Percentiles rank a stretch among this genome's conserved stretches.
Conservation (phyloP, 2,329 filamentous ascomycete species). For the Fusarium cyanostomum region DNA sequence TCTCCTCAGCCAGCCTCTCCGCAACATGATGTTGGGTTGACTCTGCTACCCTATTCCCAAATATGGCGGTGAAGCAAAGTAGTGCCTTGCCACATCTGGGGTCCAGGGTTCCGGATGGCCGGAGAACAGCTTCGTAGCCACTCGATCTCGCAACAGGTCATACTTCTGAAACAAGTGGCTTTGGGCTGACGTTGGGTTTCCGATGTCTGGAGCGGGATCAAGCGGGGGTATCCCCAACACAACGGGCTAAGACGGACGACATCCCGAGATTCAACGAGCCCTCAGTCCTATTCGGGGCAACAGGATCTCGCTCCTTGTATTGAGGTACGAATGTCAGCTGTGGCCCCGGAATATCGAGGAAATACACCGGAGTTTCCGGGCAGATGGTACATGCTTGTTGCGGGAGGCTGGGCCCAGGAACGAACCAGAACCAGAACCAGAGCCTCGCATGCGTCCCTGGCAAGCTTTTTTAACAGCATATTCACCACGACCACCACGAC, state of each 20-base stretch:
- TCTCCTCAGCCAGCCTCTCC: not conserved
- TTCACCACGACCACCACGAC: conserved; percentile 19
- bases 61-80: conserved; percentile 34
- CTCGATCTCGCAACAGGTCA: conserved; percentile 23
- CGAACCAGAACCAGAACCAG: too few relatives aligned
- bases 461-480: conserved; percentile 14
- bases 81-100: conserved; percentile 31
- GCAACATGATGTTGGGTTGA: conserved; percentile 7
- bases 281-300: conserved; percentile 21
- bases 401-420: conserved; percentile 2
- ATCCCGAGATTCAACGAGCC: conserved; percentile 16
- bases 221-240: conserved; percentile 25
- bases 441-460: conserved; percentile 9
- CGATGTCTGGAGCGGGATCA: conserved; percentile 14
- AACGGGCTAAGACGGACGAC: conserved; percentile 29
- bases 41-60: not conserved
- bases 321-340: conserved; percentile 18
- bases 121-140: conserved; percentile 30
- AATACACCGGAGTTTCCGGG: conserved; percentile 26
- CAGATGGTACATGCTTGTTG: conserved; percentile 11
- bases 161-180: conserved; percentile 43
- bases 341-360: conserved; percentile 5
- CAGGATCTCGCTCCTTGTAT: conserved; percentile 26
- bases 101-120: conserved; percentile 19
- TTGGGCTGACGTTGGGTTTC: conserved; percentile 30